Conservation (phyloP, 495 filamentous ascomycete genomes). For the Rostrohypoxylon terebratum region DNA sequence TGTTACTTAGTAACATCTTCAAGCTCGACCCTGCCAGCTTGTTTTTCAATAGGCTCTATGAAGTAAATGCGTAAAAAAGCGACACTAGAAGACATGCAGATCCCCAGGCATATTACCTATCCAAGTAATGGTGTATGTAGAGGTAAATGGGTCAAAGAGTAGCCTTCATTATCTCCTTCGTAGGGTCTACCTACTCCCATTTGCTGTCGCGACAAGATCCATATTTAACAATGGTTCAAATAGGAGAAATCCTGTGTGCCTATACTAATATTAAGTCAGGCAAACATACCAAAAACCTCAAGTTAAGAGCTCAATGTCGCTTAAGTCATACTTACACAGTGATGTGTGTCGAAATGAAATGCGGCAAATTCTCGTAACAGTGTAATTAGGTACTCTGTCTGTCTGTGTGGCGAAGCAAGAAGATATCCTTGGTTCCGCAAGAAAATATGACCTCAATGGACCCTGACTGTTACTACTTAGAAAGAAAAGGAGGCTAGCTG, state of each 20-base stretch:
- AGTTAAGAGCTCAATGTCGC: background rate
- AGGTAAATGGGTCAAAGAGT: slow-evolving; percentile 18
- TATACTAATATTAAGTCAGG: background rate
- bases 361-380: slow-evolving; percentile 10
- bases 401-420: slow-evolving; percentile 30
- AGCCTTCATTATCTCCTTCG: background rate
- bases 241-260: background rate
- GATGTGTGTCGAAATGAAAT: background rate
- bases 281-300: background rate
- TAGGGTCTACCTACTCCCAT: background rate
- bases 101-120: background rate
- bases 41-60: background rate
- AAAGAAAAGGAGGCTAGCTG: slow-evolving; percentile 15
- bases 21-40: background rate
- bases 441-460: slow-evolving; percentile 26
- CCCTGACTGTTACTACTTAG: slow-evolving; percentile 31
- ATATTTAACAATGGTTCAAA: background rate
- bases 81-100: background rate
- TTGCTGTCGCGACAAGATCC: background rate
- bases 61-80: background rate
- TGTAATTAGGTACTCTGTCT: too few species aligned
- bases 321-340: background rate
- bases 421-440: slow-evolving; percentile 28
- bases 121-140: background rate
- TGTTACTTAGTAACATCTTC: slow-evolving; percentile 9